Evolutionary conservation across 495 filamentous ascomycete species (phyloP), one percentile per base, ranked within the genome.

Genomic region (Penicillium ucsense): DNA sequence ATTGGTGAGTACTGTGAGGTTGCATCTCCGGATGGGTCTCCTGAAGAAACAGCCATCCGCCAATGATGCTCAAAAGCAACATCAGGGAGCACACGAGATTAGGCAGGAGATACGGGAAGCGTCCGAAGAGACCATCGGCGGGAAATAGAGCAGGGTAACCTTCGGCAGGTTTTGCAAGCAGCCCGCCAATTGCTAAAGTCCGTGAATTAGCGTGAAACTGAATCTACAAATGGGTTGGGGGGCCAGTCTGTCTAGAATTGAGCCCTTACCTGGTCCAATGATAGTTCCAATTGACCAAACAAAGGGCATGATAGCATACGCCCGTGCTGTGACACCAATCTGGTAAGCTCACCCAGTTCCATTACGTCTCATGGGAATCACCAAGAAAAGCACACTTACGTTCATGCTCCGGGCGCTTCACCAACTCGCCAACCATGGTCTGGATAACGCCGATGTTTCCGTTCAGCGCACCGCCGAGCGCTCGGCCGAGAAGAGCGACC

Each of bases 401-500:
- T 62, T 92, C 87, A 68, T 92, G 85, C 55, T 88, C 82, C 3
- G 85, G 85, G 32, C 83, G 81, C 20, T 73, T 81, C 38, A 91
- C 84, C 43, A 91, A 54, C 60, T 94, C 88, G 20, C 83, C 86
- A 27, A 94, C 87, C 86, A 91, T 91, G n/a, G 87, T 91, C 62
- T 91, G 87, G 49, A 94, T 88, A 32, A 94, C 87, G 7, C 83
- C 88, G 56, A 91, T 83, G 53, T 94, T 94, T 37, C 88, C 88
- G 68, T 94, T 94, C 37, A 95, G 68, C 4, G 84, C 65, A 27
- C 89, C 89, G 8, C 86, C 88, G 5, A 94, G 63, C n/a, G 80
- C 75, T 49, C 89, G 73, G 10, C 86, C 89, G 34, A 74, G 47
- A 36, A 94, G 65, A 5, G 88, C 89, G 39, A 85, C 61, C 83